Base-by-base conservation (phyloP, 164 flowering plant genomes). In the Kalanchoe fedtschenkoi region DNA sequence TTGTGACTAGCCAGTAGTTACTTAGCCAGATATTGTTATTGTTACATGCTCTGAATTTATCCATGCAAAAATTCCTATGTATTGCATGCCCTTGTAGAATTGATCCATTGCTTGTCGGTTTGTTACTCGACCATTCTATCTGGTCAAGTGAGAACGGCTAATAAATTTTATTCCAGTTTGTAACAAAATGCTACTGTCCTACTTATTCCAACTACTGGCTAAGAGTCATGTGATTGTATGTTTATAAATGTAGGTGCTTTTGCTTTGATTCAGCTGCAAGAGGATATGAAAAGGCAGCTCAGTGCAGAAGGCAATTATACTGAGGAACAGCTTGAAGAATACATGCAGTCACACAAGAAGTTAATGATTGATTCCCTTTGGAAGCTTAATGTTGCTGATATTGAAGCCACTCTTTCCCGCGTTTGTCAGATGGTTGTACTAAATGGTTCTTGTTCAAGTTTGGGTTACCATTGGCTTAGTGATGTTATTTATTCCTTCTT, bases 331-430 rank as follows among this genome's bases (percentile, higher is more conserved):
- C 89, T 93, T 61, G 97, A 93, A 73, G 82, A 71, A 60, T 88
- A 90, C 74, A 73, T 93, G 84, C 81, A 78, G 62, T 76, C 95
- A 26, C 86, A 93, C 79, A 90, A 88, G 64, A 84, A 90, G 66
- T 29, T 84, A 74, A 86, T 93, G 96, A 84, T 80, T 64, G 96
- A 93, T 79, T 93, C 99, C 24, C 72, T 93, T 6, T 93, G 99
- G 99, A 93, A 93, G 75, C 95, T 93, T 58, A 93, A 93, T 72
- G 98, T 93, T 19, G 96, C 95, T 64, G 99, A 93, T 63, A 90
- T 93, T 69, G 99, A 93, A 80, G 88, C 83, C 19, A 93, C 99
- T 58, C 89, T 90, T 65, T 86, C 95, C 44, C 95, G 86, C 70
- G 97, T 93, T 69, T 93, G 99, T 74, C 96, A 82, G 65, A 83